Conservation (phyloP, 805 yeast species). For the Teunomyces funiuensis region DNA sequence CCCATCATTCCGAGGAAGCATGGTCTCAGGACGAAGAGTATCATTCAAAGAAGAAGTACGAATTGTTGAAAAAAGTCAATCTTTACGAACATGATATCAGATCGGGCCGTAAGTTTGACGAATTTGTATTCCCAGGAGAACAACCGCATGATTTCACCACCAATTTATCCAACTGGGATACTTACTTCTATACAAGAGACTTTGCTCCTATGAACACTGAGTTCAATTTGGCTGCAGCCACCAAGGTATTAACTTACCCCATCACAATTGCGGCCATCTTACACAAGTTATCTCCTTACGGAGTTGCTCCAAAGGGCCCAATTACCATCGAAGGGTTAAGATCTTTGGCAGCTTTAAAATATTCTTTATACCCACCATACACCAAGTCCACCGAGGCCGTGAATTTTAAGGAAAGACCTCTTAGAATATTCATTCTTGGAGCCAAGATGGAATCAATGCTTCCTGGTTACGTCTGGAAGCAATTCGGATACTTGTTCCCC, state of each 20-base stretch:
- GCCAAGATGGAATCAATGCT: slow-evolving; percentile 91
- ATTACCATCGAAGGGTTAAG: slow-evolving; percentile 89
- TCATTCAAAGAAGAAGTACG: slow-evolving; percentile 65
- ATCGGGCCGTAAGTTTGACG: slow-evolving; percentile 92
- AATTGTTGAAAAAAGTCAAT: slow-evolving; percentile 80
- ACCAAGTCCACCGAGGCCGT: slow-evolving; percentile 44
- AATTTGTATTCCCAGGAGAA: slow-evolving; percentile 85
- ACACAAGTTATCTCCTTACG: slow-evolving; percentile 84
- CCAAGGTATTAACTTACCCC: slow-evolving; percentile 93
- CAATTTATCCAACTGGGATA: slow-evolving; percentile 86
- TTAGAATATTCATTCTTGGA: slow-evolving; percentile 86
- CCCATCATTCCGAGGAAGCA: slow-evolving; percentile 87
- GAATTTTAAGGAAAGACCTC: slow-evolving; percentile 76
- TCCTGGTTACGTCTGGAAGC: slow-evolving; percentile 96
- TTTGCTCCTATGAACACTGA: slow-evolving; percentile 96
- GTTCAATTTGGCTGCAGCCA: slow-evolving; percentile 91
- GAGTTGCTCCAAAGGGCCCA: slow-evolving; percentile 80
- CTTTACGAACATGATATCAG: slow-evolving; percentile 93
- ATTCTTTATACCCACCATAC: slow-evolving; percentile 75
- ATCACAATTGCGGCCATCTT: slow-evolving; percentile 80
- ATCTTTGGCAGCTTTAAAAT: slow-evolving; percentile 88
- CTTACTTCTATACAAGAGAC: slow-evolving; percentile 87
- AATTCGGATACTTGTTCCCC: slow-evolving; percentile 82
- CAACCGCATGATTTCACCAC: slow-evolving; percentile 75
- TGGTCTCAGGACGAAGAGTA: slow-evolving; percentile 81